These are phyloP conservation scores for Solanum pimpinellifolium DNA, from an alignment of 257 asterid species.

Conservation along the genomic window DNA sequence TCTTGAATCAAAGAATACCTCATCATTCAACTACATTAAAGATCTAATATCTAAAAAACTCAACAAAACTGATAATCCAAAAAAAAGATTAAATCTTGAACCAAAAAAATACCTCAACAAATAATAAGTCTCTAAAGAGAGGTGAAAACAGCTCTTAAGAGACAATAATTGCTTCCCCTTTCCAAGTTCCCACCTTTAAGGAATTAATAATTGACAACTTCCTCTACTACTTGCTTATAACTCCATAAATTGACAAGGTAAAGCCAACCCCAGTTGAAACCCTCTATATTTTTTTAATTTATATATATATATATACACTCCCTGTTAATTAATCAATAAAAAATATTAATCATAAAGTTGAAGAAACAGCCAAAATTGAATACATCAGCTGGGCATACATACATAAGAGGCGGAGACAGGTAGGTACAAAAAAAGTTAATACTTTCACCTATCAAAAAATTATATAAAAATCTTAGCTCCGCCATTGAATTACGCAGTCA, in stretches of 20 bases:
- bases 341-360: neutral
- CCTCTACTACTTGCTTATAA: neutral
- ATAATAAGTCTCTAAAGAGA: neutral
- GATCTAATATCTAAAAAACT: neutral
- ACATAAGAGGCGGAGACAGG: neutral
- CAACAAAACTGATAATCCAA: neutral
- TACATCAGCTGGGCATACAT: neutral
- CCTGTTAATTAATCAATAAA: neutral
- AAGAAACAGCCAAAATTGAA: neutral
- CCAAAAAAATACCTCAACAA: neutral
- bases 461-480: neutral
- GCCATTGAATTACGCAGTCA: too few species aligned
- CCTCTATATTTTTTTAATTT: neutral
- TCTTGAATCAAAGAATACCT: neutral
- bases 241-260: neutral
- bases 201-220: neutral
- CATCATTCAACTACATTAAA: neutral
- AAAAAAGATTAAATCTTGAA: neutral
- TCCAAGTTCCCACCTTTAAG: neutral
- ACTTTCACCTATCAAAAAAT: too few species aligned
- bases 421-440: neutral
- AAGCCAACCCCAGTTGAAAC: constrained; percentile 1
- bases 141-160: neutral
- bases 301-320: neutral
- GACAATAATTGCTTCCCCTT: neutral